Evolutionary conservation across 352 stramenopile species (phyloP).

Genomic region (Salisapilia sapeloensis): DNA sequence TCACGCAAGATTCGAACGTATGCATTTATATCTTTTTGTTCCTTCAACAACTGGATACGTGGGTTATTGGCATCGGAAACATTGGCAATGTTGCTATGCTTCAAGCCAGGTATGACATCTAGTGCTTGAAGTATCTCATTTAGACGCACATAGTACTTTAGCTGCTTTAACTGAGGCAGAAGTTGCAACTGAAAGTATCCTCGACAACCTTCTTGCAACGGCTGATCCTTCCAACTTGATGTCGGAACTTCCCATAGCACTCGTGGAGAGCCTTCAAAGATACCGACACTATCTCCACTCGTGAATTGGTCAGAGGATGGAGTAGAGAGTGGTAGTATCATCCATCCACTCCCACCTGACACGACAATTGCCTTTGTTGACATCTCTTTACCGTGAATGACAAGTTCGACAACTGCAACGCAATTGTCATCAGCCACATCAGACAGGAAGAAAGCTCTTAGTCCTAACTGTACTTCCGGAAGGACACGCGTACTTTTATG

Average conservation of each 20-base stretch:
- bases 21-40: constrained; percentile 30
- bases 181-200: constrained; percentile 45
- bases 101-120: constrained; percentile 58
- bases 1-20: constrained; percentile 29
- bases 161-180: too few species aligned
- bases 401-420: constrained; percentile 86
- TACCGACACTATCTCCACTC: constrained; percentile 32
- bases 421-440: constrained; percentile 81
- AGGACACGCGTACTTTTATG: constrained; percentile 29
- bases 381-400: constrained; percentile 76
- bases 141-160: constrained; percentile 57
- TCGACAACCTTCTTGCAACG: constrained; percentile 36
- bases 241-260: constrained; percentile 40
- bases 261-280: constrained; percentile 59
- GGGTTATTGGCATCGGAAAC: constrained; percentile 50
- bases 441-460: constrained; percentile 72
- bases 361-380: constrained; percentile 50
- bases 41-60: constrained; percentile 26
- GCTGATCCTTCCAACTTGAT: constrained; percentile 29
- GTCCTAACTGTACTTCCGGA: constrained; percentile 31
- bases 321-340: constrained; percentile 79
- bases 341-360: constrained; percentile 85
- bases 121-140: constrained; percentile 79
- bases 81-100: constrained; percentile 47
- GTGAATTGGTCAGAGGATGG: constrained; percentile 12